Conservation (phyloP, 345 rosid genomes). For the Carallia brachiata region DNA sequence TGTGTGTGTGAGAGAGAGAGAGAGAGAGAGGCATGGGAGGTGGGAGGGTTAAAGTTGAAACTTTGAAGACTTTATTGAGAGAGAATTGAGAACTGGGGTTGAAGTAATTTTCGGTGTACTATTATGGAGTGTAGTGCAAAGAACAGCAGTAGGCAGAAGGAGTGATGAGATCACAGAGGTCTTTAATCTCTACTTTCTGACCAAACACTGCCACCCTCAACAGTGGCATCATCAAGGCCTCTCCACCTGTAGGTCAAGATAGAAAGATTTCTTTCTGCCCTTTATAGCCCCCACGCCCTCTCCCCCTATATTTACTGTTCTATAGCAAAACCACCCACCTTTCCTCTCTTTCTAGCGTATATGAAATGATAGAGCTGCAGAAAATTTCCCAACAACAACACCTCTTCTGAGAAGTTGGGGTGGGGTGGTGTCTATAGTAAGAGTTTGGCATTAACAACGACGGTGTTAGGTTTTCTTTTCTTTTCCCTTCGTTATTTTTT, state of each 20-base stretch:
- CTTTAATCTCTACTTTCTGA: slow-evolving; percentile 45
- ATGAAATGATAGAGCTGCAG: slow-evolving; percentile 8
- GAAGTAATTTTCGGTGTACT: slow-evolving; percentile 5
- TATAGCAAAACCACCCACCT: not conserved
- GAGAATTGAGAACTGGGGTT: not conserved
- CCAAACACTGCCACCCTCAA: slow-evolving; percentile 47
- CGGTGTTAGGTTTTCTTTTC: too few species aligned
- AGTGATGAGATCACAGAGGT: slow-evolving; percentile 46
- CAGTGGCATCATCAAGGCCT: slow-evolving; percentile 31
- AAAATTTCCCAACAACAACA: slow-evolving; percentile 19
- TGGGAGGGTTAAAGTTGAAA: not conserved
- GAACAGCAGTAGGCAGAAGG: slow-evolving; percentile 35
- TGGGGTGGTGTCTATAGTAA: too few species aligned
- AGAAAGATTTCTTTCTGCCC: slow-evolving; percentile 25
- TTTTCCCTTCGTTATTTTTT: too few species aligned
- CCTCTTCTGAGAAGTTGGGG: slow-evolving; percentile 24
- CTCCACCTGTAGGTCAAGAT: slow-evolving; percentile 19
- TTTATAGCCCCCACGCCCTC: not conserved
- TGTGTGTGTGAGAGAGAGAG: not conserved
- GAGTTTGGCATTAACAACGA: too few species aligned
- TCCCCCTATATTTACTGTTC: slow-evolving; percentile 30
- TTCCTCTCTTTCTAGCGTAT: not conserved
- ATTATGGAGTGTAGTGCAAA: slow-evolving; percentile 16
- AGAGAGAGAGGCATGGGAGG: not conserved
- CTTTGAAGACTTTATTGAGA: slow-evolving; percentile 1